These are phyloP conservation scores for Tylopilus plumbeoviolaceoides DNA, from an alignment of 768 basidiomycete species.

Conservation along the genomic window DNA sequence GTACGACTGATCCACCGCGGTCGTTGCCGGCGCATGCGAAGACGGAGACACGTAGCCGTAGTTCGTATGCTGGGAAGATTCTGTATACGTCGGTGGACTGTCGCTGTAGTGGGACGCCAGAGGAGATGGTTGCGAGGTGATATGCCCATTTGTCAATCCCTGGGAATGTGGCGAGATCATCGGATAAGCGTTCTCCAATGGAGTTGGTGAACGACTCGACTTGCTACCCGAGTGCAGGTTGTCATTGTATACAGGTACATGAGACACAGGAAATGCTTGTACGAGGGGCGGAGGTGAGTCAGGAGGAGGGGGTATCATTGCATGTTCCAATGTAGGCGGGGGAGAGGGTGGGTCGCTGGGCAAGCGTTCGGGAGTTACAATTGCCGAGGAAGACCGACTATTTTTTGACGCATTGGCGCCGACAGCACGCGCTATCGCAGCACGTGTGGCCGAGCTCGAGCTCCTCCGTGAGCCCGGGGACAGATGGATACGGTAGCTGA, in stretches of 20 bases:
- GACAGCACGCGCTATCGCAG: conserved; percentile 48
- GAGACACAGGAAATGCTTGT: conserved; percentile 34
- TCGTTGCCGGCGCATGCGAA: conserved; percentile 21
- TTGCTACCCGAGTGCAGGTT: conserved; percentile 31
- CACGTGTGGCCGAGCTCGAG: conserved; percentile 51
- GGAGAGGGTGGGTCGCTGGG: conserved; percentile 26
- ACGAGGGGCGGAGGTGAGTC: conserved; percentile 55
- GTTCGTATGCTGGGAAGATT: conserved; percentile 30
- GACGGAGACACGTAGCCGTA: conserved; percentile 28
- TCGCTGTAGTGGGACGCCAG: conserved; percentile 28
- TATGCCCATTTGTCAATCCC: conserved; percentile 35
- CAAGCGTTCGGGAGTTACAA: conserved; percentile 25
- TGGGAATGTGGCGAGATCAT: conserved; percentile 32
- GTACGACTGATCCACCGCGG: conserved; percentile 26
- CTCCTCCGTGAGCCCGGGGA: conserved; percentile 74
- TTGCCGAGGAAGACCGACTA: conserved; percentile 23
- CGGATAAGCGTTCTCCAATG: conserved; percentile 42
- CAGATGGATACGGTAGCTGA: conserved; percentile 75
- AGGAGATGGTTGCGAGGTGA: conserved; percentile 28
- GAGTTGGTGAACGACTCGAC: conserved; percentile 43
- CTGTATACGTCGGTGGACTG: conserved; percentile 28
- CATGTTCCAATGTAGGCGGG: conserved; percentile 46
- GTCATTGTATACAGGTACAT: conserved; percentile 24
- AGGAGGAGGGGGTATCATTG: conserved; percentile 40
- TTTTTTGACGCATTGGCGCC: conserved; percentile 23